Base-by-base conservation (phyloP, 1,139 yeast genomes). In the Debaryomyces fabryi region DNA sequence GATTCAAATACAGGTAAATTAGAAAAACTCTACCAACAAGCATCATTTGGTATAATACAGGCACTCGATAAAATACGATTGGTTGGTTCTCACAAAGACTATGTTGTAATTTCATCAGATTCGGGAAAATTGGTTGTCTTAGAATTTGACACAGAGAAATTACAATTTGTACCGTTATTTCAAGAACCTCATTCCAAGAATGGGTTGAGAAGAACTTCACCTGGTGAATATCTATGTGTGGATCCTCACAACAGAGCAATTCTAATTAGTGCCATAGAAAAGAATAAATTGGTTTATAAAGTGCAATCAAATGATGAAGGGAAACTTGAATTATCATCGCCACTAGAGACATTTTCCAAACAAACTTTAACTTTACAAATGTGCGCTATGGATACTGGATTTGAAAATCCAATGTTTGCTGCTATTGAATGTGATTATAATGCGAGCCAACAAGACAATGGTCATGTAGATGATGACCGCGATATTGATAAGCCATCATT, bases 401-500 rank as follows among this genome's bases (percentile, higher is more conserved):
- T 76, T 61, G 93, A 86, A 16, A 90, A 90, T 61, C 98, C 99
- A 0, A 62, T 81, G 6, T 91, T 90, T 75, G 96, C 90, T 0
- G 79, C 93, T 0, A 67, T 93, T 16, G 98, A 93, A 62, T 71
- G 79, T n/a, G 88, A 83, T 46, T 77, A 81, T 53, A 55, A 64
- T 12, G 52, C 50, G 3, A 39, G 46, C 2, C 47, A 47, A 27
- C 18, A 30, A n/a, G 35, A 30, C n/a, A 15, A 39, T 13, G 12
- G n/a, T 6, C 21, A 18, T 7, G 18, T 12, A 23, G 10, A n/a
- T 15, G 23, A 21, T 15, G 7, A 16, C 3, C 45, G 48, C n/a
- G n/a, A n/a, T n/a, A n/a, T n/a, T n/a, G 53, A 54, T n/a, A 55
- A 51, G 12, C 12, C 46, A 51, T 58, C 58, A 1, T 49, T 64